Base-by-base conservation (phyloP, 768 basidiomycete species). In the Piloderma croceum region DNA sequence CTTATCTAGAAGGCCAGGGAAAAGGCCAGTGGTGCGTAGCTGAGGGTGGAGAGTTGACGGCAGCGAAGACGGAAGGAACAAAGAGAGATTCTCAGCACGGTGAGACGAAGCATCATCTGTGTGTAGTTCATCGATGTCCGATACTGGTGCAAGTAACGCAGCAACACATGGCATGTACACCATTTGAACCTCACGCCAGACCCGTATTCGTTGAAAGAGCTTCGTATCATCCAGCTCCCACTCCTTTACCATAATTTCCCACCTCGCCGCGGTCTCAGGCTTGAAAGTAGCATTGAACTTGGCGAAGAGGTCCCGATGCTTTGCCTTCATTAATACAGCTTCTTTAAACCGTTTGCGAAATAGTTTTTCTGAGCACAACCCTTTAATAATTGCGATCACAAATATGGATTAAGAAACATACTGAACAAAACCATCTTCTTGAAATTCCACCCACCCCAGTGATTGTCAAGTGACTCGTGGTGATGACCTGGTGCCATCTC, bases 371-470 rank as follows among this genome's bases (percentile, higher is more conserved):
- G 29, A 17, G 10, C 10, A 31, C 10, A 10, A 34, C 22, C 10
- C 17, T 17, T 29, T 34, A 24, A 7, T 15, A 15, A 13, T 24
- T 15, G 5, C 7, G 25, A 11, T 5, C 24, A 6, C 20, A 11
- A 33, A 13, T 29, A 31, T 13, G 24, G 7, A 32, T 34, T 36
- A 19, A 39, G 6, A 21, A 36, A 12, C 24, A 18, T 9, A 54
- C 43, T 9, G 36, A 66, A 63, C 51, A 0, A 68, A 25, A 0
- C 34, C 37, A 5, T 47, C 24, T 0, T 54, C 22, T 22, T 70
- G 69, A 17, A n/a, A n/a, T 63, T 64, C 63, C 62, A 68, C 39
- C 62, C 59, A 33, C 48, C 48, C 47, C 59, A 64, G 2, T 63
- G 58, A 13, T 70, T 62, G 36, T 71, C 61, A 5, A 73, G 43